Base-by-base conservation (phyloP, 305 asterid genomes). In the Euphrasia arctica region DNA sequence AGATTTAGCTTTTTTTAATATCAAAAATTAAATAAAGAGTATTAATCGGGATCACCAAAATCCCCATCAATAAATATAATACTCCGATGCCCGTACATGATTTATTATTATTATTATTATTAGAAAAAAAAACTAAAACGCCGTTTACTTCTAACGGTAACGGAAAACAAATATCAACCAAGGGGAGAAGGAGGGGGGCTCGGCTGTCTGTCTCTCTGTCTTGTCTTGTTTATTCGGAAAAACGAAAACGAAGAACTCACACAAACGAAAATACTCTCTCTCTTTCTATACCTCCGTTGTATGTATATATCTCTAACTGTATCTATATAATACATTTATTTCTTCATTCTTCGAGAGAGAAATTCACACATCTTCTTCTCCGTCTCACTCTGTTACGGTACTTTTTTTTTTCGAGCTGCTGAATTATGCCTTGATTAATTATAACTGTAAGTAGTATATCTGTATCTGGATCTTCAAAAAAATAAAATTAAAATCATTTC, bases 1-100 rank as follows among this genome's bases (percentile, higher is more conserved):
- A 70, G 91, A 89, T 84, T 78, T 77, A 70, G 76, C 56, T 59
- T 45, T 70, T 62, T 45, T 70, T 15, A 50, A 49, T 2, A 18
- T 18, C 22, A 43, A 45, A 45, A 9, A 70, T 62, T 75, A 80
- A 77, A 79, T 64, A 72, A 80, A 79, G 72, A 64, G 58, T 80
- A 80, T 84, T 81, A 77, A 82, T 88, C 79, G 94, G 98, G 96
- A 86, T 88, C 85, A 74, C 79, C 84, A 86, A 91, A 80, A 84
- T 66, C 61, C 65, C 62, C 13, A 50, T 65, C 54, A 70, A 54
- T 43, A 45, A 55, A 60, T 27, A 63, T 7, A 2, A 25, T 47
- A 63, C 39, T 64, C 27, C 18, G 47, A 60, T 62, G 54, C 64
- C 72, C 72, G 77, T 74, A 68, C 73, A 68, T 62, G 52, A 65